Percentiles rank a stretch among this genome's conserved stretches.
Conservation (phyloP, 345 rosid genomes). For the Salix brachista region DNA sequence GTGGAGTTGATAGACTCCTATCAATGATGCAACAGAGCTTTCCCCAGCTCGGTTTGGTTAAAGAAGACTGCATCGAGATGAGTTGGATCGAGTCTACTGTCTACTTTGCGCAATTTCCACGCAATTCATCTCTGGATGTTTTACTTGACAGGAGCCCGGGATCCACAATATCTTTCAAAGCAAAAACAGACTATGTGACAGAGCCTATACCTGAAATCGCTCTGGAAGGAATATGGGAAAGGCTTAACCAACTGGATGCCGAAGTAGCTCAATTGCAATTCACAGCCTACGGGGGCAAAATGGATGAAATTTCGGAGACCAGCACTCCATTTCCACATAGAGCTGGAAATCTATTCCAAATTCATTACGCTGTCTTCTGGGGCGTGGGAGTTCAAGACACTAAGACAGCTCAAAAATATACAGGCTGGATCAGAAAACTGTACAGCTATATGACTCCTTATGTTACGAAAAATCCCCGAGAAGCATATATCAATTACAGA, state of each 20-base stretch:
- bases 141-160: conserved; percentile 37
- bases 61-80: neutral
- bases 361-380: conserved; percentile 42
- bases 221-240: conserved; percentile 44
- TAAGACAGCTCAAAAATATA: too few species aligned
- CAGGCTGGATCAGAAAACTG: conserved; percentile 24
- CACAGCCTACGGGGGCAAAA: conserved; percentile 59
- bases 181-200: conserved; percentile 64
- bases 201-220: conserved; percentile 28
- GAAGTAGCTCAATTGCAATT: conserved; percentile 19
- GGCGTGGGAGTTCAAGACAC: neutral
- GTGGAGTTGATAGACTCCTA: conserved; percentile 29
- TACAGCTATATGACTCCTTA: conserved; percentile 38
- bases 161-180: conserved; percentile 36
- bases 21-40: conserved; percentile 23
- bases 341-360: conserved; percentile 45
- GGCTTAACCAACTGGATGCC: conserved; percentile 17
- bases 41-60: conserved; percentile 13
- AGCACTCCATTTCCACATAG: conserved; percentile 39
- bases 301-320: conserved; percentile 40
- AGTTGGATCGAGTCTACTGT: neutral
- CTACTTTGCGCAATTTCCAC: neutral
- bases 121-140: neutral
- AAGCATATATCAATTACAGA: conserved; percentile 29
- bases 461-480: conserved; percentile 50